These are phyloP conservation scores for Dillenia turbinata DNA, from an alignment of 164 flowering plant genomes.

Conservation along the genomic window DNA sequence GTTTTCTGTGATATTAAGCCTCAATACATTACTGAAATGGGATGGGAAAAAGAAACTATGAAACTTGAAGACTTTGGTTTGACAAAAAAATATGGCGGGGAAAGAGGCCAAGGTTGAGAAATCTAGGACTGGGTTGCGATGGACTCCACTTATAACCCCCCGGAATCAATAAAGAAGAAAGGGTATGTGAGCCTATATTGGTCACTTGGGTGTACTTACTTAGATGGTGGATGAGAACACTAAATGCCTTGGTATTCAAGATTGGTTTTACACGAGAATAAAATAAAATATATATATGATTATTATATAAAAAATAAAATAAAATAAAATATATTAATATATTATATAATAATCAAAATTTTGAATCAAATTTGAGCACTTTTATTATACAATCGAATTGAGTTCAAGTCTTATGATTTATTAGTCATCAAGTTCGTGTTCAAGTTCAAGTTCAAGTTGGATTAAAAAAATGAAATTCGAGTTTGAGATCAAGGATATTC, in stretches of 20 bases:
- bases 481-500: too few species aligned
- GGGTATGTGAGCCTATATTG: slow-evolving; percentile 18
- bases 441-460: too few species aligned
- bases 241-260: neutral
- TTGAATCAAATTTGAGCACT: too few species aligned
- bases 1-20: slow-evolving; percentile 48
- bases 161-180: slow-evolving; percentile 11
- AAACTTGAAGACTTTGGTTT: slow-evolving; percentile 42
- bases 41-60: neutral
- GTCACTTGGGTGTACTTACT: slow-evolving; percentile 25
- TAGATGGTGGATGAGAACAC: slow-evolving; percentile 9
- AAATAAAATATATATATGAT: too few species aligned
- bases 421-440: too few species aligned
- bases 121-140: slow-evolving; percentile 10
- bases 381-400: too few species aligned
- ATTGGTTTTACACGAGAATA: slow-evolving; percentile 2
- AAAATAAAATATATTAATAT: too few species aligned
- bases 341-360: too few species aligned
- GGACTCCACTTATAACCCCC: slow-evolving; percentile 19
- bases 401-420: too few species aligned
- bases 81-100: slow-evolving; percentile 18
- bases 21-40: slow-evolving; percentile 20
- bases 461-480: too few species aligned
- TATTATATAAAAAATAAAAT: too few species aligned
- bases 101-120: slow-evolving; percentile 1